A percentile compares a stretch with the other conserved stretches of the same genome.
phyloP scores from a whole-genome alignment of 2,329 filamentous ascomycete species.

The Hymenotorrendiella dingleyae region DNA sequence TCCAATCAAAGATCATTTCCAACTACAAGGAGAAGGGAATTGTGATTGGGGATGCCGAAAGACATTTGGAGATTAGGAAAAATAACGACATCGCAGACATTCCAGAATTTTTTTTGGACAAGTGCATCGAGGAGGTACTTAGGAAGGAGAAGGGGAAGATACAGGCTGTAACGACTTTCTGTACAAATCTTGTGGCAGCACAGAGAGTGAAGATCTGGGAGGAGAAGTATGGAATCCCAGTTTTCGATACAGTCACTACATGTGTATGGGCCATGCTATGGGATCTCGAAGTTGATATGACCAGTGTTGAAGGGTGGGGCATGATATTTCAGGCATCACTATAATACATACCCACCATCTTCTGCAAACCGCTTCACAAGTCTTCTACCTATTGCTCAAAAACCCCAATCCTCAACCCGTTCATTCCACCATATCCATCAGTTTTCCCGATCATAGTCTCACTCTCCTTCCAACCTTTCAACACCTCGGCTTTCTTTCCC shows the following conservation, averaged over 20 bases:
- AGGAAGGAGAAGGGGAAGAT: constrained; percentile 24
- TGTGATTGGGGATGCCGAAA: constrained; percentile 29
- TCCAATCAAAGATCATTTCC: constrained; percentile 33
- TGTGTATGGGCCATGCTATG: constrained; percentile 38
- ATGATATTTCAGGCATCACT: constrained; percentile 31
- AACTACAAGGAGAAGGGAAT: constrained; percentile 32
- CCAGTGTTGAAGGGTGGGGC: constrained; percentile 32
- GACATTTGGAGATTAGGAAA: constrained; percentile 32
- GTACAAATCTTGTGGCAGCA: constrained; percentile 38
- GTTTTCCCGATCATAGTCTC: constrained; percentile 39
- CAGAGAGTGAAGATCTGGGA: constrained; percentile 36
- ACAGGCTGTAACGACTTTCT: constrained; percentile 36
- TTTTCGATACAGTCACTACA: constrained; percentile 38
- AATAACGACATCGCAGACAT: constrained; percentile 36
- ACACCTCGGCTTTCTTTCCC: constrained; percentile 38
- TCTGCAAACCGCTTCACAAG: background rate
- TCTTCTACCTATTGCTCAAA: constrained; percentile 12
- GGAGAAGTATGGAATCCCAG: constrained; percentile 29
- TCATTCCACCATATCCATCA: constrained; percentile 53
- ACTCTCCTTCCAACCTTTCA: constrained; percentile 59
- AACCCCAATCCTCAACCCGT: constrained; percentile 47
- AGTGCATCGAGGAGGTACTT: constrained; percentile 14
- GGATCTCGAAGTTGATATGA: constrained; percentile 28
- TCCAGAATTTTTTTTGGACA: constrained; percentile 29
- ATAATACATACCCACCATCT: too few relatives aligned